A percentile compares a stretch with the other conserved stretches of the same genome.
Conservation (phyloP, 1,139 yeast genomes). For the Protomyces pachydermus region DNA sequence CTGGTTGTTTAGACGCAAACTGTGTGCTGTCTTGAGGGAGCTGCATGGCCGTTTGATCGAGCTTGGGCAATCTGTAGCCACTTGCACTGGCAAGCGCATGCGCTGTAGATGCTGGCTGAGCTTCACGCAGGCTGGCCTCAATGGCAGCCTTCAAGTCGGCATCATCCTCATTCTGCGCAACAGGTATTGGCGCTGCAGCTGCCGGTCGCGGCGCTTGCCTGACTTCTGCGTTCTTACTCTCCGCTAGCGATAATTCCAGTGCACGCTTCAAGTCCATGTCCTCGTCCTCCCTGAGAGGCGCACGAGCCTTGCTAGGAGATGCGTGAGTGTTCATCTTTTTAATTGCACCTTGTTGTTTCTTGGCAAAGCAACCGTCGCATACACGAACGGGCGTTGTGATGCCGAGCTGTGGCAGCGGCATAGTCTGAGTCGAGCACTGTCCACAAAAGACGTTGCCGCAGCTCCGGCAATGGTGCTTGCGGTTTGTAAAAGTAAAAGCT, state of each 20-base stretch:
- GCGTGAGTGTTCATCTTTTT: slow-evolving; percentile 28
- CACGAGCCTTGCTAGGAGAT: slow-evolving; percentile 34
- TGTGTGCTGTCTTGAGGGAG: slow-evolving; percentile 29
- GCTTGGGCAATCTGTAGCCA: slow-evolving; percentile 5
- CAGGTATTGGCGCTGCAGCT: slow-evolving; percentile 23
- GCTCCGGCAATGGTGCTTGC: slow-evolving; percentile 94
- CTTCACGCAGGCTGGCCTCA: slow-evolving; percentile 81
- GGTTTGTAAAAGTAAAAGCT: slow-evolving; percentile 69
- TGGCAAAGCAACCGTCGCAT: slow-evolving; percentile 72
- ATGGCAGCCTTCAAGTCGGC: slow-evolving; percentile 91
- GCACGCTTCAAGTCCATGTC: slow-evolving; percentile 68
- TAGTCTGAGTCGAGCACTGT: slow-evolving; percentile 64
- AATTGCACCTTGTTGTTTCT: slow-evolving; percentile 17
- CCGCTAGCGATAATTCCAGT: slow-evolving; percentile 69
- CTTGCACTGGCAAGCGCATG: slow-evolving; percentile 30
- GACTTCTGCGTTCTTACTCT: slow-evolving; percentile 36
- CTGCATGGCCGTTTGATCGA: slow-evolving; percentile 26
- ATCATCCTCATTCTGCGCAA: slow-evolving; percentile 54
- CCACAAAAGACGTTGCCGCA: slow-evolving; percentile 96
- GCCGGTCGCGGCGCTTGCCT: slow-evolving; percentile 27
- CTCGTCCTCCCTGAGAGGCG: slow-evolving; percentile 26
- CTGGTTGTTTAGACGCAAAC: slow-evolving; percentile 5
- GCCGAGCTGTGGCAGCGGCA: slow-evolving; percentile 77
- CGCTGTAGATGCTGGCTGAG: slow-evolving; percentile 43
- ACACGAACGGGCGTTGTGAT: slow-evolving; percentile 86